These are phyloP conservation scores for Boletales sp. DNA, from an alignment of 768 basidiomycete genomes.

Conservation along the genomic window DNA sequence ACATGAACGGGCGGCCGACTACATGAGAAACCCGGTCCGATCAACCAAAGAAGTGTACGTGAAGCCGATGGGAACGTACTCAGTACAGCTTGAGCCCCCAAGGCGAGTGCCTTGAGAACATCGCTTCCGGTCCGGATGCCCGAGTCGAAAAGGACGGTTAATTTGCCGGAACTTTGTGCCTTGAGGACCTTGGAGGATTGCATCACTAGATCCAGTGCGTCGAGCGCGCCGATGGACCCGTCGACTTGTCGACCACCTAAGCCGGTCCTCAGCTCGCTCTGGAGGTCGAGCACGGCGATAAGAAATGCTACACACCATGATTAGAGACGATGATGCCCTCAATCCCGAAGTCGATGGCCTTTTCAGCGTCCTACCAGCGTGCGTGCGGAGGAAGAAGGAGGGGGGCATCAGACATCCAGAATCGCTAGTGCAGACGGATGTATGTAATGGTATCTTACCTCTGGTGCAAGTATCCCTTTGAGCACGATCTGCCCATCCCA, in stretches of 20 bases:
- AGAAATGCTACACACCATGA: slow-evolving; percentile 47
- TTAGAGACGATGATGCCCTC: slow-evolving; percentile 81
- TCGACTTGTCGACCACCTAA: slow-evolving; percentile 74
- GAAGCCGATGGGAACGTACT: slow-evolving; percentile 20
- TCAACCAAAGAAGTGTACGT: background rate
- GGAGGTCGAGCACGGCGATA: too few relatives aligned
- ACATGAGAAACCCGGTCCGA: background rate
- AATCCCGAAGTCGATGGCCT: slow-evolving; percentile 57
- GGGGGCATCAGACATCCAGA: background rate
- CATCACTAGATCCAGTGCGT: slow-evolving; percentile 66
- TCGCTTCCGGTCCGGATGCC: slow-evolving; percentile 56
- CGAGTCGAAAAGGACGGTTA: slow-evolving; percentile 69
- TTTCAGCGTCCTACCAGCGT: slow-evolving; percentile 40
- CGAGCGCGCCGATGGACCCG: slow-evolving; percentile 71
- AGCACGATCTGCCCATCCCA: slow-evolving; percentile 50
- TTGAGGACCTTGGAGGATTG: slow-evolving; percentile 53
- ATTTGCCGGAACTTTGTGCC: slow-evolving; percentile 55
- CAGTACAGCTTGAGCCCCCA: slow-evolving; percentile 54
- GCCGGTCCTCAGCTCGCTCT: too few relatives aligned
- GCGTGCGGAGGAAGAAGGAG: background rate
- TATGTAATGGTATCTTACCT: background rate
- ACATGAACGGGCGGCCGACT: slow-evolving; percentile 45
- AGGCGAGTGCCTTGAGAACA: slow-evolving; percentile 51
- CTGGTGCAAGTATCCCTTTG: slow-evolving; percentile 39
- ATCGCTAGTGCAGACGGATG: background rate